Evolutionary conservation across 306 rosid species (phyloP).

Genomic region (Vicia sativa): DNA sequence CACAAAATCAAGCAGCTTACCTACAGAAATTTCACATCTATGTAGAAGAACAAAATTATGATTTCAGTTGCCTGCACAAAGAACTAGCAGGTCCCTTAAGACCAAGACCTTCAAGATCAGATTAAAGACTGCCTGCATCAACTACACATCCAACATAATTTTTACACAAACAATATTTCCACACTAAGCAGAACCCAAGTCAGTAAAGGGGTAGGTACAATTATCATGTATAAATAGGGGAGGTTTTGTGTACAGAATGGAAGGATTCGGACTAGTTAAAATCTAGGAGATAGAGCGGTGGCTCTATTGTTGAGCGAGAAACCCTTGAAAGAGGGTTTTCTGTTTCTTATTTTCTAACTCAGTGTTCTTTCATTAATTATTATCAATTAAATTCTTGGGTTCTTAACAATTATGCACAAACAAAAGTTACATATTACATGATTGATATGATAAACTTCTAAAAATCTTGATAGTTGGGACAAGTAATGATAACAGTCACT

Average conservation of each 20-base stretch:
- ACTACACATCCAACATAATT: slow-evolving; percentile 31
- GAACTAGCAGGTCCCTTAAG: slow-evolving; percentile 22
- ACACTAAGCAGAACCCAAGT: slow-evolving; percentile 6
- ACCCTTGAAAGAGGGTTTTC: neutral
- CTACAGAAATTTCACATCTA: slow-evolving; percentile 21
- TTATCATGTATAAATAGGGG: neutral
- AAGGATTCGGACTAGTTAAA: neutral
- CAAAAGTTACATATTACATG: slow-evolving; percentile 9
- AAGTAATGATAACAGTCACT: neutral
- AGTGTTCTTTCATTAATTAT: neutral
- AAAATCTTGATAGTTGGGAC: slow-evolving; percentile 13
- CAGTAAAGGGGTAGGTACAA: neutral
- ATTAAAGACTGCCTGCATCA: slow-evolving; percentile 20
- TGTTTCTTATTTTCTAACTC: neutral
- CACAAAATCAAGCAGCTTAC: slow-evolving; percentile 38
- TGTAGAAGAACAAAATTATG: neutral
- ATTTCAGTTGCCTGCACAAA: slow-evolving; percentile 17
- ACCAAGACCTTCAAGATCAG: slow-evolving; percentile 24
- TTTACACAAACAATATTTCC: slow-evolving; percentile 28
- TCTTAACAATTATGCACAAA: slow-evolving; percentile 5
- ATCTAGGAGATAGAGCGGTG: neutral
- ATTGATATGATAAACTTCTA: slow-evolving; percentile 29
- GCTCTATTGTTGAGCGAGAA: slow-evolving; percentile 8
- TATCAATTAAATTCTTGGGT: neutral
- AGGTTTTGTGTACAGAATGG: neutral